Conservation (phyloP, 108 stramenopile genomes). For the Craspedostauros australis region DNA sequence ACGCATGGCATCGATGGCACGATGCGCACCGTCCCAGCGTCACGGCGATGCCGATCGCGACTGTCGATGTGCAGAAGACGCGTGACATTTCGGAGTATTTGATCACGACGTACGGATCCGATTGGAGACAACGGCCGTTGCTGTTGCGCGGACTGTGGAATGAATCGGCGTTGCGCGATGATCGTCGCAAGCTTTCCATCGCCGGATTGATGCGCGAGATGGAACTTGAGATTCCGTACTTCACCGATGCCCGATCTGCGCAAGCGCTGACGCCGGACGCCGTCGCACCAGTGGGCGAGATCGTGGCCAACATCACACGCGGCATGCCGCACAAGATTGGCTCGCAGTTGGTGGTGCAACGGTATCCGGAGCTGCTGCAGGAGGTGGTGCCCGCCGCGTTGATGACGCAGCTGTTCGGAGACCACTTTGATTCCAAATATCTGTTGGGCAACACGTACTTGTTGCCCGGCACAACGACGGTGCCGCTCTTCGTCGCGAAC, state of each 20-base stretch:
- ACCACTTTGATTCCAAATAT: constrained; percentile 41
- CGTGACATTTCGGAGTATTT: constrained; percentile 3
- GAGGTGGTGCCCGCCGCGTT: constrained; percentile 46
- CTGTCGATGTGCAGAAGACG: constrained; percentile 12
- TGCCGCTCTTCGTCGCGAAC: constrained; percentile 65
- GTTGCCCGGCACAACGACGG: constrained; percentile 48
- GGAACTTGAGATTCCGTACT: constrained; percentile 55
- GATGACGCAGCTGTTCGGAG: constrained; percentile 60
- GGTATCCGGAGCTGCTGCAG: constrained; percentile 41
- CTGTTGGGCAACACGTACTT: constrained; percentile 16
- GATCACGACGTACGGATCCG: constrained; percentile 19
- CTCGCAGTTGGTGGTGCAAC: constrained; percentile 54
- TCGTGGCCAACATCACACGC: constrained; percentile 34
- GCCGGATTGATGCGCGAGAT: constrained; percentile 43
- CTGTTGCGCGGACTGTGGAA: constrained; percentile 32
- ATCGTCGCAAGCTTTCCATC: constrained; percentile 36
- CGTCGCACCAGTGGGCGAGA: constrained; percentile 14
- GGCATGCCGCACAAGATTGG: constrained; percentile 70
- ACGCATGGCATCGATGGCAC: too few species aligned
- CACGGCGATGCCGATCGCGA: constrained; percentile 20
- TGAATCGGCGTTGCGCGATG: constrained; percentile 2
- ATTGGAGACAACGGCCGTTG: constrained; percentile 41
- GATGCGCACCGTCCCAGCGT: too few species aligned
- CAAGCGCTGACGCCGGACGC: constrained; percentile 53
- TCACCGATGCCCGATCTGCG: constrained; percentile 40